Evolutionary conservation across 805 yeast genomes (phyloP).

Genomic region (Metschnikowia baotianmanensis): DNA sequence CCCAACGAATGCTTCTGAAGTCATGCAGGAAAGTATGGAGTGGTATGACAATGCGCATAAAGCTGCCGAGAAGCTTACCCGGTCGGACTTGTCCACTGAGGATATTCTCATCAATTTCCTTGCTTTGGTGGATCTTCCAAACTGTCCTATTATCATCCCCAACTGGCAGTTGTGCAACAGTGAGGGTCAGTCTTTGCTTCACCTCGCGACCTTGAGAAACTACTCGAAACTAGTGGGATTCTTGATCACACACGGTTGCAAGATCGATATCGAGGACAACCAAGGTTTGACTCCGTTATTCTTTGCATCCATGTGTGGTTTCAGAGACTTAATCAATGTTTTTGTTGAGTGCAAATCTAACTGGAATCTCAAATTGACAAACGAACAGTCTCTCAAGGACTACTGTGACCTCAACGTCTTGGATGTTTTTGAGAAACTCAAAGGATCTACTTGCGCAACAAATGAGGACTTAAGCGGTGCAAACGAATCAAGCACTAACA

Average conservation of each 20-base stretch:
- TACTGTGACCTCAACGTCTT: constrained; percentile 45
- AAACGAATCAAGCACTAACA: constrained; percentile 13
- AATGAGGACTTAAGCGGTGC: constrained; percentile 11
- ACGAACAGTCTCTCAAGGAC: constrained; percentile 44
- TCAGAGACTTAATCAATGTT: constrained; percentile 60
- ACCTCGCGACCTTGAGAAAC: constrained; percentile 77
- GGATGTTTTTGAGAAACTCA: constrained; percentile 36
- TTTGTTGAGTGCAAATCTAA: constrained; percentile 66
- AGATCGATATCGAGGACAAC: constrained; percentile 68
- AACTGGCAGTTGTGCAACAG: constrained; percentile 79
- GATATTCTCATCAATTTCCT: constrained; percentile 49
- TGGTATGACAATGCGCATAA: constrained; percentile 56
- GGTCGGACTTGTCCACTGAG: constrained; percentile 46
- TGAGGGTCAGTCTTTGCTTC: constrained; percentile 87
- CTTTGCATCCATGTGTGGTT: constrained; percentile 76
- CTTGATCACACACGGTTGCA: constrained; percentile 64
- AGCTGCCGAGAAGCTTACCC: constrained; percentile 47
- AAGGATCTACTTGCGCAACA: constrained; percentile 13
- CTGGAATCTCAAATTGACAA: constrained; percentile 47
- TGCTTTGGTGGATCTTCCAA: constrained; percentile 61
- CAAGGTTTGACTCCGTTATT: constrained; percentile 88
- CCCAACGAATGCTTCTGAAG: constrained; percentile 13
- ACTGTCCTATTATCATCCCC: constrained; percentile 58
- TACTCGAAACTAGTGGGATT: constrained; percentile 59
- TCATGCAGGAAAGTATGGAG: constrained; percentile 28